A percentile compares a stretch with the other conserved stretches of the same genome.
phyloP scores from a whole-genome alignment of 139 green algal species.

The Ettlia oleoabundans region DNA sequence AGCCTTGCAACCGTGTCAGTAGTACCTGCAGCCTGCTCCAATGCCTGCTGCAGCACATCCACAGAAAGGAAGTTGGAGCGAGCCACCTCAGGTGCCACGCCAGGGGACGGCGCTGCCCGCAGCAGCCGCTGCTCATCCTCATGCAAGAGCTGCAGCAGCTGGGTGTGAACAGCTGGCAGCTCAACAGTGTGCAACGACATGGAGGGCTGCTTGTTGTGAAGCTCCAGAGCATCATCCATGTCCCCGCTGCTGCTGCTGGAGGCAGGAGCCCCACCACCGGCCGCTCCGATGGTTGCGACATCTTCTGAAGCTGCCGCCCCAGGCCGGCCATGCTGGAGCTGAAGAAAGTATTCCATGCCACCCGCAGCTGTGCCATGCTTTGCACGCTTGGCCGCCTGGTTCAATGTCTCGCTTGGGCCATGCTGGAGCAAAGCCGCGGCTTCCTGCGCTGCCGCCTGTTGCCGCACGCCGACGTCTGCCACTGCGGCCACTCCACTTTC shows the following conservation, averaged over 20 bases:
- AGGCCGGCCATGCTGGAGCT: slow-evolving; percentile 22
- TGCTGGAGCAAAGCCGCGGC: too few relatives aligned
- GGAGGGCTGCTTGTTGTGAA: background rate
- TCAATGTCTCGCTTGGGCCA: background rate
- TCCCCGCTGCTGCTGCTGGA: slow-evolving; percentile 14
- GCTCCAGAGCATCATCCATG: background rate
- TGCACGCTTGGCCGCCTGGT: background rate
- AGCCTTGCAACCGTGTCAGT: background rate
- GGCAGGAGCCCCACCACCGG: background rate
- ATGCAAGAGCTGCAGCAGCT: slow-evolving; percentile 36
- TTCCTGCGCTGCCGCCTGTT: too few relatives aligned
- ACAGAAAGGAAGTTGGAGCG: slow-evolving; percentile 11
- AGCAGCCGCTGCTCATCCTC: slow-evolving; percentile 30
- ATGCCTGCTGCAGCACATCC: slow-evolving; percentile 15
- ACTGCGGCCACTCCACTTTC: too few relatives aligned
- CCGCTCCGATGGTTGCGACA: too few relatives aligned
- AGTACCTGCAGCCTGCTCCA: slow-evolving; percentile 31
- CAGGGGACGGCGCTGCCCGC: background rate
- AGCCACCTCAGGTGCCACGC: slow-evolving; percentile 12
- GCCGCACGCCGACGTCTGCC: too few relatives aligned
- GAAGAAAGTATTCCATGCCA: slow-evolving; percentile 39
- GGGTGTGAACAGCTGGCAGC: slow-evolving; percentile 29
- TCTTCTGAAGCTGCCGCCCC: background rate
- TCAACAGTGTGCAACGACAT: slow-evolving; percentile 20
- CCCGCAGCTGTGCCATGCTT: background rate